Percentiles rank a stretch among this genome's conserved stretches.
Evolutionary conservation across 1,284 basidiomycete species (phyloP).

Genomic region (Phlebopus sp.): DNA sequence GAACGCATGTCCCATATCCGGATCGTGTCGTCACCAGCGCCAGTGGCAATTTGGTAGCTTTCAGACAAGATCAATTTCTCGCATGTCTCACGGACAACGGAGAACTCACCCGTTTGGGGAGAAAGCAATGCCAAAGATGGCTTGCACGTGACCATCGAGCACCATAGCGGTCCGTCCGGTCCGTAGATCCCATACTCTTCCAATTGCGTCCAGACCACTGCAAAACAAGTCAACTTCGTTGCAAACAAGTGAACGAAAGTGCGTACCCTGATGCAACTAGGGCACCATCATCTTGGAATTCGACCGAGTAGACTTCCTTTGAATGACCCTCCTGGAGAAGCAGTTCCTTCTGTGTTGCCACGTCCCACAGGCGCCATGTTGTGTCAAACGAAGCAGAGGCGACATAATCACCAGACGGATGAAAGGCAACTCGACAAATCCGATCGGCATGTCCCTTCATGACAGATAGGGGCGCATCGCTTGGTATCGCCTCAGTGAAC

Average conservation of each 20-base stretch:
- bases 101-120: conserved; percentile 86
- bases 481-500: conserved; percentile 51
- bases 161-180: conserved; percentile 98
- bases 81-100: conserved; percentile 7
- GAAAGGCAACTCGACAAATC: conserved; percentile 92
- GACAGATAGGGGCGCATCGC: conserved; percentile 62
- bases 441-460: conserved; percentile 89
- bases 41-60: conserved; percentile 96
- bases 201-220: conserved; percentile 95
- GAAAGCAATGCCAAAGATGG: conserved; percentile 90
- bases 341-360: conserved; percentile 76
- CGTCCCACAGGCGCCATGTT: conserved; percentile 98
- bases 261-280: conserved; percentile 85
- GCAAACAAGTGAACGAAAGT: background rate
- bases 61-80: conserved; percentile 14
- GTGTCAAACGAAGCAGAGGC: conserved; percentile 97
- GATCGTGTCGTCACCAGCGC: conserved; percentile 95
- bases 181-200: conserved; percentile 94
- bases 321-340: conserved; percentile 96
- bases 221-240: conserved; percentile 5
- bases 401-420: conserved; percentile 90
- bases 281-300: conserved; percentile 95
- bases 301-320: conserved; percentile 93
- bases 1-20: conserved; percentile 98
- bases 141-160: conserved; percentile 94